Base-by-base conservation (phyloP, 2,329 filamentous ascomycete species). In the Dactylellina sp. region DNA sequence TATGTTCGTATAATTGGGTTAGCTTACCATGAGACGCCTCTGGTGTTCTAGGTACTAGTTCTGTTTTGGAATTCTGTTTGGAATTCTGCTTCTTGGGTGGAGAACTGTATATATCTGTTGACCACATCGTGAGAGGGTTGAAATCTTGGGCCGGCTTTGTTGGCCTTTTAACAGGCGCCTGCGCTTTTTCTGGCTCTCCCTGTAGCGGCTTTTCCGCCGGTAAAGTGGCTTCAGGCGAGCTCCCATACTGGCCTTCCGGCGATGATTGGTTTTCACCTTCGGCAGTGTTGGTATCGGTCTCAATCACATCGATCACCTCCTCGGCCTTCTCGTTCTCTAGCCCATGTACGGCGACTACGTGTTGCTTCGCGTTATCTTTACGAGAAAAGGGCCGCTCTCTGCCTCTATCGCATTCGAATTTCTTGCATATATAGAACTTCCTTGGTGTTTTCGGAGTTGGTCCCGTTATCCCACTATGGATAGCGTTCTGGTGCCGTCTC, bases 321-420 rank as follows among this genome's bases (percentile, higher is more conserved):
- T 71, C 66, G 1, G 60, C 66, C 6, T 42, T 49, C 5, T 39
- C 20, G 25, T 59, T 64, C 37, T 44, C 49, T 3, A 72, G 32
- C 1, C 44, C 50, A 18, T 72, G 68, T 4, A 72, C 68, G 2
- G 49, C 44, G 3, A 53, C 55, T 9, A 72, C 61, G 60, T 72
- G 68, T 39, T 72, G 68, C 28, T 60, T 72, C 16, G 60, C 68
- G n/a, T 72, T 72, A 47, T 72, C 68, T 24, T 57, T 53, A 12
- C 68, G 47, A n/a, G 68, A 57, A 11, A 72, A 72, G 2, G 68
- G 68, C 20, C 52, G 50, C 22, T 57, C 37, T 49, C 18, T 39
- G 25, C 53, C 60, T 40, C 68, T 32, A 22, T 64, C 60, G 16
- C 68, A 72, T 20, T 25, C 16, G n/a, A 16, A 24, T 18, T 64